Base-by-base conservation (phyloP, 169 alveolate species). In the Cryptosporidium baileyi region DNA sequence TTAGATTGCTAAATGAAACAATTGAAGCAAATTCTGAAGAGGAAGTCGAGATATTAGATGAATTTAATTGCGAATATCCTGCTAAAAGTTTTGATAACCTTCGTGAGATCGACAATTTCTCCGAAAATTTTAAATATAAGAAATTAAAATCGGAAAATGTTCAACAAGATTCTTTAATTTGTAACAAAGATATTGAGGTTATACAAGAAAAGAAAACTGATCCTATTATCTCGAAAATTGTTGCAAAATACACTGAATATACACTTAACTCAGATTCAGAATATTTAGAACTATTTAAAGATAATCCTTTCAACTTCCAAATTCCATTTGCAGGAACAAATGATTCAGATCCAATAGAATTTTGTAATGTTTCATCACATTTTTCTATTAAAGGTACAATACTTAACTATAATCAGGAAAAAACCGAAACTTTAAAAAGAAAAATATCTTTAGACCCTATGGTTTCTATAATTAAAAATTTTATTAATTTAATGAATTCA, bases 311-410 rank as follows among this genome's bases (percentile, higher is more conserved):
- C 57, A 61, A 36, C n/a, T n/a, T 61, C n/a, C 19, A 47, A 19
- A 47, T 65, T 32, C 81, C 81, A 32, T 65, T 65, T 51, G 2
- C 47, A n/a, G 81, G 81, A 15, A 4, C 81, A 15, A n/a, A 24
- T 54, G 81, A 65, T 49, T 65, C 81, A 4, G 81, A 65, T 65
- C 81, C 61, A 7, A 28, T 65, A 19, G 81, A 65, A 49, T 28
- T 65, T 32, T 26, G 17, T 28, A 65, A 65, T 45, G 11, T 65
- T 0, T 62, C 81, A n/a, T 65, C 41, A 28, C 4, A 17, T n/a
- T 65, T 65, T 65, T 65, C 81, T 26, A 51, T 65, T 47, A 11
- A 61, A 3, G 81, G 49, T 2, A 47, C 47, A 45, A 3, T 65
- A 26, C 9, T 45, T 9, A 44, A 30, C n/a, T 49, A 26, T 65